Percentiles rank a stretch among this genome's conserved stretches.
phyloP scores from a whole-genome alignment of 1,139 yeast species.

The Yamadazyma triangularis region DNA sequence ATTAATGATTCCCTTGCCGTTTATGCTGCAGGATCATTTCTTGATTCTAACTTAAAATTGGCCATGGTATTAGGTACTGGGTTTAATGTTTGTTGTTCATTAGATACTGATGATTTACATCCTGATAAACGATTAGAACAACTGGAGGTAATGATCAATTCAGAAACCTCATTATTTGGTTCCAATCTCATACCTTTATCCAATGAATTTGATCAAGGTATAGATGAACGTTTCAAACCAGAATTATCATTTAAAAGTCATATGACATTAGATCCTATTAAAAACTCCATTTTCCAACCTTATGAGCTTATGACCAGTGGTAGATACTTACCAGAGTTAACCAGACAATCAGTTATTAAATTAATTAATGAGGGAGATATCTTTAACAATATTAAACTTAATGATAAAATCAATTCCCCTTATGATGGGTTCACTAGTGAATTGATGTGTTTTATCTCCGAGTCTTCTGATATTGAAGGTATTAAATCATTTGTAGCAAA shows the following conservation, averaged over 20 bases:
- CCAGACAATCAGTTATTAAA: constrained; percentile 38
- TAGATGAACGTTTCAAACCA: constrained; percentile 32
- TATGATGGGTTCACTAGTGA: constrained; percentile 42
- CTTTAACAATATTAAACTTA: constrained; percentile 14
- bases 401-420: constrained; percentile 10
- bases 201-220: constrained; percentile 32
- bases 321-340: constrained; percentile 51
- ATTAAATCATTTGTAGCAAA: constrained; percentile 19
- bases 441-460: constrained; percentile 34
- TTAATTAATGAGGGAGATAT: constrained; percentile 27
- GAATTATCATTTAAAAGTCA: constrained; percentile 24
- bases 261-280: constrained; percentile 27
- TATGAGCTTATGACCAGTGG: constrained; percentile 53
- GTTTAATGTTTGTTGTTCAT: constrained; percentile 38
- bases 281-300: constrained; percentile 46
- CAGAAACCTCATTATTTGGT: constrained; percentile 42
- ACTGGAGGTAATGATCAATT: constrained; percentile 27
- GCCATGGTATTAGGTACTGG: constrained; percentile 49
- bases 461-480: constrained; percentile 16
- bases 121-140: constrained; percentile 19
- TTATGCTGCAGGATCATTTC: constrained; percentile 41
- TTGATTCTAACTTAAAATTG: constrained; percentile 32
- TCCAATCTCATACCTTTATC: constrained; percentile 26
- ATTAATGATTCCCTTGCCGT: constrained; percentile 46
- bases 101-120: constrained; percentile 21